Conservation (phyloP, 2,329 filamentous ascomycete species). For the Fusarium ambrosium region DNA sequence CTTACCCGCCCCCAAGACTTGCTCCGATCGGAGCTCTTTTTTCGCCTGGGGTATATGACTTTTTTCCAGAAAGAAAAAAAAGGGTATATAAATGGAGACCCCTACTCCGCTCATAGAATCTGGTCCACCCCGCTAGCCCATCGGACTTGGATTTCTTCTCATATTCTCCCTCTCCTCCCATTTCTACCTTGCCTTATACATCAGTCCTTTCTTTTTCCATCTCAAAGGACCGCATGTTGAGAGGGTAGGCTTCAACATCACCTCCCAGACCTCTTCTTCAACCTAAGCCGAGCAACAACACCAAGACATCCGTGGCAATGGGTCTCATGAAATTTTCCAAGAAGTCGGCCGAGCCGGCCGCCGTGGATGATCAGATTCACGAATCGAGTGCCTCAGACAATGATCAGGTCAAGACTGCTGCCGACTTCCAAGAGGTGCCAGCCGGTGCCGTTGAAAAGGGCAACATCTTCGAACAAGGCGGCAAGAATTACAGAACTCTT, state of each 20-base stretch:
- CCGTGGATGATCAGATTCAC: background rate
- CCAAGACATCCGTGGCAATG: slow-evolving; percentile 9
- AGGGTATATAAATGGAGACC: slow-evolving; percentile 39
- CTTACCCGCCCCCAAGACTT: slow-evolving; percentile 16
- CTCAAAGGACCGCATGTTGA: background rate
- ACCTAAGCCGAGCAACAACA: background rate
- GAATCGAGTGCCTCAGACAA: slow-evolving; percentile 32
- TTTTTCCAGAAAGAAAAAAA: slow-evolving; percentile 10
- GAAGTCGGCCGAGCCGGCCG: slow-evolving; percentile 8
- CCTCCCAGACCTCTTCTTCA: background rate
- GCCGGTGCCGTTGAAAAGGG: slow-evolving; percentile 34
- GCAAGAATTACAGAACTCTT: slow-evolving; percentile 45
- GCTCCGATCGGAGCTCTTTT: slow-evolving; percentile 37
- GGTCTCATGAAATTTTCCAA: slow-evolving; percentile 37
- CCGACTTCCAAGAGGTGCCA: slow-evolving; percentile 36
- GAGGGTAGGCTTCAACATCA: background rate
- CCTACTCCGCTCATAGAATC: slow-evolving; percentile 32
- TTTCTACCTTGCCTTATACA: background rate
- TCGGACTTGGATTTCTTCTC: slow-evolving; percentile 9
- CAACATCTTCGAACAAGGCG: slow-evolving; percentile 45
- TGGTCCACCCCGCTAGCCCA: slow-evolving; percentile 13
- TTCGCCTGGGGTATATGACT: slow-evolving; percentile 24
- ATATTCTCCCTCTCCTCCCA: background rate
- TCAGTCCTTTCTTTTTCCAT: background rate
- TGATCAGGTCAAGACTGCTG: slow-evolving; percentile 23